Base-by-base conservation (phyloP, 495 filamentous ascomycete genomes). In the Acidiella bohemica region DNA sequence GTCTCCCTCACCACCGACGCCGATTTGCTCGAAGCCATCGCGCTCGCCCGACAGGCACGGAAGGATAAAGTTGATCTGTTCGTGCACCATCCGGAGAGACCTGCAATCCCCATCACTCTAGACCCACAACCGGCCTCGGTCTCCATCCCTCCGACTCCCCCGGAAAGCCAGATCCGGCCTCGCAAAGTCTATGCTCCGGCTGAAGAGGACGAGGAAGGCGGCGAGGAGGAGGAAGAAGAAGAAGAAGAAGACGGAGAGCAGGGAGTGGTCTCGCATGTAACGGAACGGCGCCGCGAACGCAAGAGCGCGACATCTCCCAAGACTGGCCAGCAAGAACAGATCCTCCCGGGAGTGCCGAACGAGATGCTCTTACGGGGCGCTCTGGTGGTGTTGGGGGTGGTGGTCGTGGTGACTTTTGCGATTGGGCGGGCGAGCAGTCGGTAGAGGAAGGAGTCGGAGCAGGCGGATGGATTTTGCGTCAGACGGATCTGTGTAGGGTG, bases 1-100 rank as follows among this genome's bases (percentile, higher is more conserved):
- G 90, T 99, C 16, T 93, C 86, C 32, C 92, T 99, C 57, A 99
- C 92, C 19, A 95, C 87, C 0, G 86, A 95, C 54, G 76, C 81
- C 41, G 90, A 99, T 56, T 72, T 99, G 26, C 58, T 88, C 3
- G 90, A 99, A 58, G 86, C 90, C 4, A 85, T 99, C 43, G 63
- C 75, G 10, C 72, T 95, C 20, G 79, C 92, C 2, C 78, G 81
- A 32, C 79, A 78, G 12, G 68, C 73, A 32, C 75, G 65, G 40
- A 75, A 73, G 26, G 88, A 93, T 41, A 99, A 96, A 68, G 90
- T 99, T 22, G 88, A 99, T 49, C 67, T 99, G 9, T 96, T 93
- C 53, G 87, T 99, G 36, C 90, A 96, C 55, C 82, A 99, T 54
- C 90, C 88, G 7, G 70, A 81, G 30, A 81, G 85, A 55, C 78